A percentile compares a stretch with the other conserved stretches of the same genome.
These are phyloP conservation scores for Neopestalotiopsis clavispora DNA, from an alignment of 2,329 filamentous ascomycete genomes.

Conservation along the genomic window DNA sequence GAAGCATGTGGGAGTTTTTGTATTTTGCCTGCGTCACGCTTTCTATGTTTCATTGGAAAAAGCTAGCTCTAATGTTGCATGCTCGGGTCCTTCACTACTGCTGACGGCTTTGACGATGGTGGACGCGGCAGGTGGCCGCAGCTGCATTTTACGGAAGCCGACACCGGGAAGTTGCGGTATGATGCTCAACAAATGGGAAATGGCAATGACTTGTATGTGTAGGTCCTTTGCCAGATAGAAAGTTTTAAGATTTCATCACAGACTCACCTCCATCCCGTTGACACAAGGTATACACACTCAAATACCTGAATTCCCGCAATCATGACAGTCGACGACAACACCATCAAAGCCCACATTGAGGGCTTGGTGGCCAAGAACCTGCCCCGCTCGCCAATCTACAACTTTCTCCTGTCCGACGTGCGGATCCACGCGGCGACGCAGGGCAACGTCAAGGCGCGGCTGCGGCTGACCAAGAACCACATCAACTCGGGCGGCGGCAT, in stretches of 20 bases:
- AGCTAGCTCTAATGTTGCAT: too few relatives aligned
- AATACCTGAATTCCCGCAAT: neutral
- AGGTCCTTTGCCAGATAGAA: neutral
- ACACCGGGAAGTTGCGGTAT: neutral
- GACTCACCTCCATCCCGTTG: too few relatives aligned
- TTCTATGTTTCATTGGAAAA: too few relatives aligned
- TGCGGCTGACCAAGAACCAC: conserved; percentile 58
- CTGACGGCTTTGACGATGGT: neutral
- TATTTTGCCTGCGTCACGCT: neutral
- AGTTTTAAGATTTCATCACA: too few relatives aligned
- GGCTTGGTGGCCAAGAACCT: conserved; percentile 33
- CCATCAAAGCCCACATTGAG: conserved; percentile 35
- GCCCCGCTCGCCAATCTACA: conserved; percentile 58
- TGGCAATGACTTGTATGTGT: neutral
- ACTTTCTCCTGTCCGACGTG: conserved; percentile 53
- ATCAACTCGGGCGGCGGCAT: conserved; percentile 71
- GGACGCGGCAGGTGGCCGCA: neutral
- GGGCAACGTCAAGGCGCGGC: conserved; percentile 53
- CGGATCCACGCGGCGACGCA: conserved; percentile 47
- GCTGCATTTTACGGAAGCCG: neutral
- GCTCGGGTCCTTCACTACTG: too few relatives aligned
- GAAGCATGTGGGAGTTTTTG: neutral
- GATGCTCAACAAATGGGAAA: neutral
- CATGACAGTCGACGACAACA: conserved; percentile 24
- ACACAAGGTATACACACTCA: too few relatives aligned